Conservation (phyloP, 2,329 filamentous ascomycete genomes). For the Coniochaeta sp. region DNA sequence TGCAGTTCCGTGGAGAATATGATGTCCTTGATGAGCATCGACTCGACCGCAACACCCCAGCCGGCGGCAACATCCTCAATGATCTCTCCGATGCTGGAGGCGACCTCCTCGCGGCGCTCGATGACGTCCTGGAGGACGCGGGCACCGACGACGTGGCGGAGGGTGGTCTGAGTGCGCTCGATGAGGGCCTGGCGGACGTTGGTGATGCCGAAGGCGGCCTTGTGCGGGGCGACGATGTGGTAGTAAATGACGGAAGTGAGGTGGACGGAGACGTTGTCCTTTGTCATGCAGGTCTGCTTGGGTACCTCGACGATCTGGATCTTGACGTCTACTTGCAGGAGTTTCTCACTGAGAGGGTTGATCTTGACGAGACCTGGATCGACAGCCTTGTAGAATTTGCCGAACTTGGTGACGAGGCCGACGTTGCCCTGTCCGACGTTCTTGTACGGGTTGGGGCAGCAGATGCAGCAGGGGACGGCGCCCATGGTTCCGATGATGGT, state of each 20-base stretch:
- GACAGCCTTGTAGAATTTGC: conserved; percentile 88
- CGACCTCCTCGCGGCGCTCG: conserved; percentile 94
- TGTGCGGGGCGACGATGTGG: conserved; percentile 91
- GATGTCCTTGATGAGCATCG: conserved; percentile 99
- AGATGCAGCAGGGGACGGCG: conserved; percentile 83
- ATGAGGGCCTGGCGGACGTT: conserved; percentile 94
- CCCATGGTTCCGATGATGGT: conserved; percentile 69
- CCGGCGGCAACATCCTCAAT: conserved; percentile 91
- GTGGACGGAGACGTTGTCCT: conserved; percentile 93
- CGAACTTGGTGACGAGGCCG: conserved; percentile 92
- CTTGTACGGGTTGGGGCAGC: conserved; percentile 95
- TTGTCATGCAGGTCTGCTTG: conserved; percentile 97
- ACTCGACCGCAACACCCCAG: conserved; percentile 95
- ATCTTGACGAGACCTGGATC: conserved; percentile 96
- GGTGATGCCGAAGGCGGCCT: conserved; percentile 91
- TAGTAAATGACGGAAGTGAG: conserved; percentile 99
- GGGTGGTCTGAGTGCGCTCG: conserved; percentile 94
- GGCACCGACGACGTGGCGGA: conserved; percentile 93
- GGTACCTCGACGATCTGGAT: conserved; percentile 97
- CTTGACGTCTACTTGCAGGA: conserved; percentile 90
- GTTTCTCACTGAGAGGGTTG: conserved; percentile 86
- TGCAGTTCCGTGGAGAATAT: conserved; percentile 95
- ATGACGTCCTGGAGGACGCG: conserved; percentile 96
- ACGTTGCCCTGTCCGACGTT: conserved; percentile 88
- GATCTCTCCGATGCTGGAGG: conserved; percentile 90